Base-by-base conservation (phyloP, 768 basidiomycete species). In the Tricholoma furcatifolium region DNA sequence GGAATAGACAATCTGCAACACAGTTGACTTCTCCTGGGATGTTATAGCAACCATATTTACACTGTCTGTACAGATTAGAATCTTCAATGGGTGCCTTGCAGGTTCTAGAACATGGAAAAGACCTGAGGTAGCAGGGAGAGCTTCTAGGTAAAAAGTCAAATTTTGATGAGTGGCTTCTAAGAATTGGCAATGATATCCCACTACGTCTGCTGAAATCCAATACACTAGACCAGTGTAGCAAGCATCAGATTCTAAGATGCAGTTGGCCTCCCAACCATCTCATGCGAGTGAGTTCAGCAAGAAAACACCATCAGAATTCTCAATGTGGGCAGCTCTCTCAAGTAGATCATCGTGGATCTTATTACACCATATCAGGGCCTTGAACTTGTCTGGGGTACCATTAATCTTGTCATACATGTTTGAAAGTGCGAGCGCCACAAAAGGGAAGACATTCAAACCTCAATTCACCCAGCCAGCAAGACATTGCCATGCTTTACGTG, bases 301-400 rank as follows among this genome's bases (percentile, higher is more conserved):
- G 7, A 43, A 60, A 7, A 72, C 46, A 0, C 70, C 64, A 9
- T 43, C 11, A 0, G 60, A 54, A 2, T 1, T 0, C 0, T 35
- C 6, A 3, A 74, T 17, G 38, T 68, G 66, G 9, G 58, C 41
- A 0, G 24, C 46, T 1, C 72, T 50, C 74, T 75, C 78, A 0
- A 0, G 0, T n/a, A 71, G 53, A 34, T 74, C 70, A 2, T 36
- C 11, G 0, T 9, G 4, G n/a, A 75, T 51, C 0, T 31, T 24
- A 42, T 69, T 74, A 43, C 72, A 27, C 38, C 55, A 67, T 2
- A 75, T 48, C 1, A 7, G 20, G 0, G 45, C 17, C 7, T 56
- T 43, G 0, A 31, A 10, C 43, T 70, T 69, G 1, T 66, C 66
- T 0, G 21, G 47, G 1, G 41, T 51, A 6, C 39, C 20, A 3